Evolutionary conservation across 441 rosid genomes (phyloP).

Genomic region (Croton laevigatus): DNA sequence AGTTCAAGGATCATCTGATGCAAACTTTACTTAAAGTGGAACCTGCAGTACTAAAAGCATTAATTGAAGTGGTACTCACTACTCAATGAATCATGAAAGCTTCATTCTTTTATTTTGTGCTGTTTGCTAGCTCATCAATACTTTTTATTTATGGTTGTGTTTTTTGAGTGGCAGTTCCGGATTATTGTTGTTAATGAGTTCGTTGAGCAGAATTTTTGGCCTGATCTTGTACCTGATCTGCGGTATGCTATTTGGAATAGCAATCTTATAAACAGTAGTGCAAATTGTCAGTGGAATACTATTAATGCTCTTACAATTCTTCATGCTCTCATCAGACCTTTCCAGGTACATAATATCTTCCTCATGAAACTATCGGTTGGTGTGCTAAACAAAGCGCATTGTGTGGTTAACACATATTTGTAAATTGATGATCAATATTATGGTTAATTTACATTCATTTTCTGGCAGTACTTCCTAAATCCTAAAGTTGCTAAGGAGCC

Average conservation of each 20-base stretch:
- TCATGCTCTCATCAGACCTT: slow-evolving; percentile 66
- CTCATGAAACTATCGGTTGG: neutral
- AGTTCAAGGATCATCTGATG: slow-evolving; percentile 77
- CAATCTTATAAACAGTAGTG: slow-evolving; percentile 36
- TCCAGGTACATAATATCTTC: slow-evolving; percentile 52
- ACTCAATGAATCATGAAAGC: slow-evolving; percentile 7
- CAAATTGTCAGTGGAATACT: slow-evolving; percentile 48
- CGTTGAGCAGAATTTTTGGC: slow-evolving; percentile 72
- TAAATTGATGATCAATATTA: neutral
- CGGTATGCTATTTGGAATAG: slow-evolving; percentile 62
- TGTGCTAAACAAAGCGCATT: slow-evolving; percentile 1
- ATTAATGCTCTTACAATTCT: slow-evolving; percentile 59
- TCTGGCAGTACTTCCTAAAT: slow-evolving; percentile 67
- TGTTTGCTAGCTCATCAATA: slow-evolving; percentile 2
- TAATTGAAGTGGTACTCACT: slow-evolving; percentile 71
- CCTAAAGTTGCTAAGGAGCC: slow-evolving; percentile 83
- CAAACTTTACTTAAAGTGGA: slow-evolving; percentile 60
- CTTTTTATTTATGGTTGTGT: slow-evolving; percentile 6
- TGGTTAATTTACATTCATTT: slow-evolving; percentile 6
- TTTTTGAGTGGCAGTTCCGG: slow-evolving; percentile 51
- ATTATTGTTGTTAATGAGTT: slow-evolving; percentile 57
- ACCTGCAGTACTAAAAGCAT: slow-evolving; percentile 57
- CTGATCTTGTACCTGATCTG: slow-evolving; percentile 66
- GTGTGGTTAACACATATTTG: neutral
- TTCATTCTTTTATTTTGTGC: neutral